These are phyloP conservation scores for Coniochaeta sp. DNA, from an alignment of 2,329 filamentous ascomycete genomes.

Conservation along the genomic window DNA sequence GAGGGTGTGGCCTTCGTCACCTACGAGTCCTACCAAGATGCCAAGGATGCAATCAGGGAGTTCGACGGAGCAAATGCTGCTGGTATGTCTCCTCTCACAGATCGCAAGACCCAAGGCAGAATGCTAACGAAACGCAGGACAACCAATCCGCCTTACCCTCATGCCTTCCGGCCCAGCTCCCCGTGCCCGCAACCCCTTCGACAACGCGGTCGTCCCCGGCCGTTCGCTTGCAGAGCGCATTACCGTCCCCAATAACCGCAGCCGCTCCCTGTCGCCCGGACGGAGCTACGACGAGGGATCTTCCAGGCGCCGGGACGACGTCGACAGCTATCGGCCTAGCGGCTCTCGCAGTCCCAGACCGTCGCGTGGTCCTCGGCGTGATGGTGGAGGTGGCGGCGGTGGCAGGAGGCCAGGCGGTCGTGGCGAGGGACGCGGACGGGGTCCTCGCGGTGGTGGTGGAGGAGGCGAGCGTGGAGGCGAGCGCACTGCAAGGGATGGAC, in stretches of 20 bases:
- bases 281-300: constrained; percentile 58
- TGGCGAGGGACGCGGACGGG: constrained; percentile 13
- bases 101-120: background rate
- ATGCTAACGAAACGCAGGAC: constrained; percentile 38
- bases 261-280: constrained; percentile 54
- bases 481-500: constrained; percentile 41
- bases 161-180: constrained; percentile 43
- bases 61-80: constrained; percentile 90
- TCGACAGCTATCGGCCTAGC: constrained; percentile 70
- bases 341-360: constrained; percentile 30
- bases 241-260: constrained; percentile 46
- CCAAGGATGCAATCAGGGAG: constrained; percentile 65
- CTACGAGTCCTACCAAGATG: constrained; percentile 66
- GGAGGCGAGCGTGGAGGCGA: constrained; percentile 32
- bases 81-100: constrained; percentile 34
- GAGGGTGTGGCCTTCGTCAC: constrained; percentile 80
- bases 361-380: too few species aligned
- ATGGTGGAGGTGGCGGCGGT: constrained; percentile 47
- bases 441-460: too few species aligned
- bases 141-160: constrained; percentile 71
- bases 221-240: constrained; percentile 56
- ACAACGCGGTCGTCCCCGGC: constrained; percentile 46
- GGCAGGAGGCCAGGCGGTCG: constrained; percentile 36
- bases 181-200: constrained; percentile 49
- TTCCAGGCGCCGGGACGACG: constrained; percentile 34